Evolutionary conservation across 2,329 filamentous ascomycete species (phyloP).

Genomic region (Mycosphaerella sp.): DNA sequence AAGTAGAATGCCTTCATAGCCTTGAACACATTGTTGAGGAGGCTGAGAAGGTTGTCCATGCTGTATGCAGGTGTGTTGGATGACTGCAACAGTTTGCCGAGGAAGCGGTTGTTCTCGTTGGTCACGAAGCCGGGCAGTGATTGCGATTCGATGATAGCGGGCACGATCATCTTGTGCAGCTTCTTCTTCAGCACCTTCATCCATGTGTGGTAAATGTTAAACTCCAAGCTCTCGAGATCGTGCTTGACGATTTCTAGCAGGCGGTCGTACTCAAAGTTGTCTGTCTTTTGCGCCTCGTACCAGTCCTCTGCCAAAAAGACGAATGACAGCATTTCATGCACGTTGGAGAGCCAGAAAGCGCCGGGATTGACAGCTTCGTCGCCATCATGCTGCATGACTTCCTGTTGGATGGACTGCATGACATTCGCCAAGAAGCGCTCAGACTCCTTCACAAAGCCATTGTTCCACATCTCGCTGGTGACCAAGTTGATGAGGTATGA

Average conservation of each 20-base stretch:
- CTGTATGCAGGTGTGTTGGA: conserved; percentile 93
- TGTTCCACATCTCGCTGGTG: conserved; percentile 99
- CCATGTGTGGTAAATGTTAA: conserved; percentile 99
- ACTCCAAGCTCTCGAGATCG: conserved; percentile 94
- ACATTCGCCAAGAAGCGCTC: conserved; percentile 98
- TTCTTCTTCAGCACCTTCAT: conserved; percentile 99
- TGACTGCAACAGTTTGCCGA: conserved; percentile 88
- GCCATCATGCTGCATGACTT: conserved; percentile 98
- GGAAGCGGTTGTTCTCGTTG: conserved; percentile 95
- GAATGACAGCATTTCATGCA: conserved; percentile 99
- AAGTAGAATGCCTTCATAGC: conserved; percentile 99
- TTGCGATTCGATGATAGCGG: conserved; percentile 97
- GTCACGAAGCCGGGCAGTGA: conserved; percentile 97
- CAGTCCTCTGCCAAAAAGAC: conserved; percentile 98
- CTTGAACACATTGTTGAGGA: conserved; percentile 95
- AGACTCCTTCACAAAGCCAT: conserved; percentile 98
- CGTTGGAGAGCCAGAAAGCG: conserved; percentile 98
- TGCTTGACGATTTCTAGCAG: conserved; percentile 98
- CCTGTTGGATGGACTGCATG: conserved; percentile 99
- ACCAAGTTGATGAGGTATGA: conserved; percentile 98
- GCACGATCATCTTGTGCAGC: conserved; percentile 98
- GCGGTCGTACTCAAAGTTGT: conserved; percentile 98
- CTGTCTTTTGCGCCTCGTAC: conserved; percentile 99
- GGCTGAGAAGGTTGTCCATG: conserved; percentile 96
- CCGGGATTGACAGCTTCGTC: conserved; percentile 96